Conservation (phyloP, 805 yeast genomes). For the Starmerella riodocensis region DNA sequence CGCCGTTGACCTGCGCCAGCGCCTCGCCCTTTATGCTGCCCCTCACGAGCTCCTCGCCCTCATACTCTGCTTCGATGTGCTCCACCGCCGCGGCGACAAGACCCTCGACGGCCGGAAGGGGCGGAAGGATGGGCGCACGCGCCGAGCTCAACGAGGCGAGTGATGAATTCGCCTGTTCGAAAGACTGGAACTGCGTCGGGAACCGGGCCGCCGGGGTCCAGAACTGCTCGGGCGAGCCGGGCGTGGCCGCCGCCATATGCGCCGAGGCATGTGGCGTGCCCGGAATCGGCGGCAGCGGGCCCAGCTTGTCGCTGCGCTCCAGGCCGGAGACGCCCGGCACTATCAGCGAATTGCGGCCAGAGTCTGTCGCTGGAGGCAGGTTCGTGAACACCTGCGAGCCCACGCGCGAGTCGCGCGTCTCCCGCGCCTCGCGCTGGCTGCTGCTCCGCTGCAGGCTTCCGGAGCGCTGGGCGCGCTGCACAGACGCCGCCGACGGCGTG, state of each 20-base stretch:
- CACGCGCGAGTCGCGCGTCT: slow-evolving; percentile 7
- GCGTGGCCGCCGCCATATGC: background rate
- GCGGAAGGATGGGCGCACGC: slow-evolving; percentile 21
- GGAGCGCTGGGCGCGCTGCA: slow-evolving; percentile 15
- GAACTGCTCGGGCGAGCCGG: slow-evolving; percentile 19
- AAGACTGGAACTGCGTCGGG: slow-evolving; percentile 10
- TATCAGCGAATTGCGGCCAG: background rate
- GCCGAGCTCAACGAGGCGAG: slow-evolving; percentile 19
- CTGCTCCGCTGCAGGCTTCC: background rate
- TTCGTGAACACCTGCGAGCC: slow-evolving; percentile 12
- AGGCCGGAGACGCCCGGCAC: background rate
- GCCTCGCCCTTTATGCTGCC: slow-evolving; percentile 66
- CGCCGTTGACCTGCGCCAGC: slow-evolving; percentile 36
- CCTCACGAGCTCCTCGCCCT: slow-evolving; percentile 47
- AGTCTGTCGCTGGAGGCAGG: slow-evolving; percentile 8
- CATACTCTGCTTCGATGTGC: slow-evolving; percentile 58
- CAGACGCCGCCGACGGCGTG: slow-evolving; percentile 11
- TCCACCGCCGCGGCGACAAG: slow-evolving; percentile 78
- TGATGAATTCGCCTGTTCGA: slow-evolving; percentile 21
- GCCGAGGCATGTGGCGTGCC: slow-evolving; percentile 3
- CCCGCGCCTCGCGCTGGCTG: background rate
- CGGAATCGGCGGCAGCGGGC: slow-evolving; percentile 10
- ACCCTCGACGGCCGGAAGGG: slow-evolving; percentile 23
- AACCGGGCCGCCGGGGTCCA: slow-evolving; percentile 21
- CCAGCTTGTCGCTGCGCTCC: slow-evolving; percentile 3